Percentiles rank a stretch among this genome's conserved stretches.
Conservation (phyloP, 2,329 filamentous ascomycete genomes). For the Aspergillus ochraceoroseus region DNA sequence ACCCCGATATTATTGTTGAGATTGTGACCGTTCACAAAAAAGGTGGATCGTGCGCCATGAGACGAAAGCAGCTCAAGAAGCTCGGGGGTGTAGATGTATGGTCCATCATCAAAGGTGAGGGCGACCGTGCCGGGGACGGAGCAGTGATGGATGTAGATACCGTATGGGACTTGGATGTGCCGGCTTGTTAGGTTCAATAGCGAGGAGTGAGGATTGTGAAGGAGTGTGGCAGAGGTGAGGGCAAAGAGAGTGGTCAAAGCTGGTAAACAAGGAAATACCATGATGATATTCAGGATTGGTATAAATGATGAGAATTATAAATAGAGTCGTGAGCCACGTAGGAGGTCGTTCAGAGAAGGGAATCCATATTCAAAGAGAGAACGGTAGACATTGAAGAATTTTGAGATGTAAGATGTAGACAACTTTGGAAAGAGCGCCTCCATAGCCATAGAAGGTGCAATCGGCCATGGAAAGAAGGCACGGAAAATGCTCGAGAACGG, state of each 20-base stretch:
- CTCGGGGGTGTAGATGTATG: slow-evolving; percentile 54
- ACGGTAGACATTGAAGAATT: not conserved
- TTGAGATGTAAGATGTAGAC: not conserved
- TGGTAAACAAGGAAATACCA: slow-evolving; percentile 9
- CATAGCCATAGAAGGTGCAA: slow-evolving; percentile 3
- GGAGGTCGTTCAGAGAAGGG: not conserved
- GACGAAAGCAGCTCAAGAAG: slow-evolving; percentile 54
- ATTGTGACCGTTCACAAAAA: slow-evolving; percentile 54
- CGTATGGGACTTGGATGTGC: slow-evolving; percentile 28
- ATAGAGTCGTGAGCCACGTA: not conserved
- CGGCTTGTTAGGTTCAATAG: slow-evolving; percentile 1
- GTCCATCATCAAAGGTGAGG: slow-evolving; percentile 62
- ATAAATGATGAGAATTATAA: slow-evolving; percentile 3
- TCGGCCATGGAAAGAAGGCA: not conserved
- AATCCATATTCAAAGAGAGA: not conserved
- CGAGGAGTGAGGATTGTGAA: not conserved
- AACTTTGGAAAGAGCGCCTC: not conserved
- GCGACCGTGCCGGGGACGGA: slow-evolving; percentile 53
- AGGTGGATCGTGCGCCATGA: slow-evolving; percentile 59
- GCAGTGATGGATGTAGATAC: slow-evolving; percentile 43
- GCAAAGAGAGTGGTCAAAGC: slow-evolving; percentile 3
- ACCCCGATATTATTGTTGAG: slow-evolving; percentile 25
- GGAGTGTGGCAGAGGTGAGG: slow-evolving; percentile 3
- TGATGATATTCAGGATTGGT: slow-evolving; percentile 12
- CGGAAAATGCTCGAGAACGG: no score